Base-by-base conservation (phyloP, 352 stramenopile genomes). In the Phytophthora pisi region DNA sequence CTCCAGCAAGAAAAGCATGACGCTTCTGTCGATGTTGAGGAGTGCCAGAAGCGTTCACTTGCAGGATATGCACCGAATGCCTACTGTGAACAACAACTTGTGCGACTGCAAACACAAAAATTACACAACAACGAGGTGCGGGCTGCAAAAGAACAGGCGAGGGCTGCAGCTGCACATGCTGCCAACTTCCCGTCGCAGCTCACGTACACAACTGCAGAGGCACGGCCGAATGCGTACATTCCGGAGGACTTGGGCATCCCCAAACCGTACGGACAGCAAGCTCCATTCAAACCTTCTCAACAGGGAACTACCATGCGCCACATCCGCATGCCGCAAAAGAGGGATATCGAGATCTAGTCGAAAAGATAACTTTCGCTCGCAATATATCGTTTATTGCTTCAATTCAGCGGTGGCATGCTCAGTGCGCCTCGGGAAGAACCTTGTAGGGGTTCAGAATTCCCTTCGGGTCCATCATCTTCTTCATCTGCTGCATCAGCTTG, bases 401-500 rank as follows among this genome's bases (percentile, higher is more conserved):
- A 26, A 10, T 23, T 47, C 11, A 40, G 47, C 6, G 34, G 34
- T 47, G 10, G 20, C 23, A 23, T 11, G 28, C 63, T 65, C 68
- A 67, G 42, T 79, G 46, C 26, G 50, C 60, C 52, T 55, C 66
- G 0, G 81, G 82, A 38, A 97, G 68, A 26, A 98, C 90, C 75
- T 99, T 99, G 74, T 97, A 96, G 40, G 97, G 97, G 76, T 99
- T 99, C 45, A 99, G 77, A 64, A 99, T 99, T 36, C 89, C 84
- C 64, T 96, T 85, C 2, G 96, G 97, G 74, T 99, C 97, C 81
- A 99, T 97, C 69, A 97, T 81, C 7, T 52, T 53, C 78, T 99
- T 99, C 63, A 99, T 88, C 46, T 87, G 67, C 57, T 77, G 68
- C 97, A 99, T 99, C 16, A 98, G 74, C 40, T 80, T 66, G 61